phyloP scores from a whole-genome alignment of 495 filamentous ascomycete genomes.

The Physcia stellaris region DNA sequence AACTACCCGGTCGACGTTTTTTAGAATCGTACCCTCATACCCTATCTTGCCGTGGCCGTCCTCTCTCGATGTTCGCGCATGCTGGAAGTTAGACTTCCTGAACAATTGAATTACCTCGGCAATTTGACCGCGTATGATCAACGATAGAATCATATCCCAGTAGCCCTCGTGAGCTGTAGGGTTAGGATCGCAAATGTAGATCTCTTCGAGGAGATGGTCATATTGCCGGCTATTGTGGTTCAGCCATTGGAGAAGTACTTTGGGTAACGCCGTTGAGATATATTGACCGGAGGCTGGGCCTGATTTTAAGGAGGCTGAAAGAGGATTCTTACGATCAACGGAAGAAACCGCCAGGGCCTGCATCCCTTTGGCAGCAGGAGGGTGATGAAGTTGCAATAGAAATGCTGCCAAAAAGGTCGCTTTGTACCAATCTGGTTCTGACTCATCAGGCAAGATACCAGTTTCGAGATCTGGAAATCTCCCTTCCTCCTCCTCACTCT shows the following conservation, averaged over 20 bases:
- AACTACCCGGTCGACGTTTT: slow-evolving; percentile 55
- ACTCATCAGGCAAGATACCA: slow-evolving; percentile 47
- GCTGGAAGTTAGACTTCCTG: slow-evolving; percentile 57
- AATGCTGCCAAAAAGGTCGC: slow-evolving; percentile 60
- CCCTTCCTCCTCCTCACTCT: too few species aligned
- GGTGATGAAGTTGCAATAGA: slow-evolving; percentile 62
- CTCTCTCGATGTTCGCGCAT: slow-evolving; percentile 44
- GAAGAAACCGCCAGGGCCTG: slow-evolving; percentile 15
- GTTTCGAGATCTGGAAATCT: too few species aligned
- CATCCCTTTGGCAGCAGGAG: slow-evolving; percentile 25
- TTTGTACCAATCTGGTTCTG: slow-evolving; percentile 47
- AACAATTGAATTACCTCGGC: slow-evolving; percentile 46
- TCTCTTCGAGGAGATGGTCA: slow-evolving; percentile 39
- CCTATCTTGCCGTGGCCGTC: slow-evolving; percentile 45
- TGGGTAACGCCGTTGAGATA: slow-evolving; percentile 42
- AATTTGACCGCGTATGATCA: slow-evolving; percentile 59
- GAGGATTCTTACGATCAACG: slow-evolving; percentile 6
- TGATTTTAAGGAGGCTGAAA: slow-evolving; percentile 11
- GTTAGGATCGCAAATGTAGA: slow-evolving; percentile 49
- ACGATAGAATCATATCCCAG: slow-evolving; percentile 62
- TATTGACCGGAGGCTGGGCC: slow-evolving; percentile 12
- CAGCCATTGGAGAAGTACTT: slow-evolving; percentile 67
- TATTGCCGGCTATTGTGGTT: slow-evolving; percentile 52
- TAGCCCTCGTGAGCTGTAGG: slow-evolving; percentile 59
- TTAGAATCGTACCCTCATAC: slow-evolving; percentile 56